phyloP scores from a whole-genome alignment of 2,329 filamentous ascomycete species.

The Madurella fahalii region DNA sequence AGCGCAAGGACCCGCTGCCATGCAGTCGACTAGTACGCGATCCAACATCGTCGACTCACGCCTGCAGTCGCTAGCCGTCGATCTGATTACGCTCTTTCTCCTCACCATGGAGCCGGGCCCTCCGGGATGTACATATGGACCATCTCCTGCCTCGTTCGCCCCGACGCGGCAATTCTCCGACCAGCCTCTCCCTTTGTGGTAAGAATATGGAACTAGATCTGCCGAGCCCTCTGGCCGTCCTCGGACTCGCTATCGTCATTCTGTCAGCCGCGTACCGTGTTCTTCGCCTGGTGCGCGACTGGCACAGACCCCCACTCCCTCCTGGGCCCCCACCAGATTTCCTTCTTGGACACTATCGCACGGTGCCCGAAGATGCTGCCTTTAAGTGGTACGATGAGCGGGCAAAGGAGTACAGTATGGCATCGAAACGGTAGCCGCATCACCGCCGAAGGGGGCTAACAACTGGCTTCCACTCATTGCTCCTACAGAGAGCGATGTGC shows the following conservation, averaged over 20 bases:
- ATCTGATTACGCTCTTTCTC: too few species aligned
- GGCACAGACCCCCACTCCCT: slow-evolving; percentile 24
- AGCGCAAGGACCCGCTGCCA: too few species aligned
- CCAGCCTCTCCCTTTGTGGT: too few species aligned
- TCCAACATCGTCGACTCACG: too few species aligned
- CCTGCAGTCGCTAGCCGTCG: too few species aligned
- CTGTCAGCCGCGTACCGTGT: slow-evolving; percentile 3
- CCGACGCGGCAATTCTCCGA: too few species aligned
- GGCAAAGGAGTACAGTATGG: slow-evolving; percentile 31
- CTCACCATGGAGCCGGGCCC: too few species aligned
- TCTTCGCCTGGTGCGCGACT: not conserved
- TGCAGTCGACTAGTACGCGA: too few species aligned
- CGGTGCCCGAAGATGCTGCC: slow-evolving; percentile 30
- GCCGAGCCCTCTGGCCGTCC: not conserved
- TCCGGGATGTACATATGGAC: too few species aligned
- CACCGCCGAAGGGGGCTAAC: not conserved
- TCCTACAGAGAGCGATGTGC: slow-evolving; percentile 28
- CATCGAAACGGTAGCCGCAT: not conserved
- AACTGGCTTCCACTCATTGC: not conserved
- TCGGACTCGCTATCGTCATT: slow-evolving; percentile 12
- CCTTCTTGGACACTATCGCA: slow-evolving; percentile 30
- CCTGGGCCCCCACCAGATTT: slow-evolving; percentile 30
- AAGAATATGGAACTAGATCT: too few species aligned
- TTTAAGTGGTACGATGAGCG: slow-evolving; percentile 31
- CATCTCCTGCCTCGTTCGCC: too few species aligned